These are phyloP conservation scores for Podospora fimiseda DNA, from an alignment of 495 filamentous ascomycete species.

Conservation along the genomic window DNA sequence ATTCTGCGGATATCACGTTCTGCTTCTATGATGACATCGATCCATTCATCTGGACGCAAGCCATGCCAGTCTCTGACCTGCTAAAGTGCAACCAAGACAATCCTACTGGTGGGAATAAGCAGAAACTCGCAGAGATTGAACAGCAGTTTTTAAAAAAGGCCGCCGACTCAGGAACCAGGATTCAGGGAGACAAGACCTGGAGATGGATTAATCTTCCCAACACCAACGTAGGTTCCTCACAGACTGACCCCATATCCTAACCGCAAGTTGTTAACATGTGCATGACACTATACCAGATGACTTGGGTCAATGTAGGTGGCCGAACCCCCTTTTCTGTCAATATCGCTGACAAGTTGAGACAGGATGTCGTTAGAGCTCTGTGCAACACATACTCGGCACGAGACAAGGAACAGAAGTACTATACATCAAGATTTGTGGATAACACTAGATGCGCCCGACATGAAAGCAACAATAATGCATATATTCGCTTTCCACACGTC, in stretches of 20 bases:
- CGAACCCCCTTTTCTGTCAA: background rate
- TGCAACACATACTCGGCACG: background rate
- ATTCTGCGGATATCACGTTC: too few species aligned
- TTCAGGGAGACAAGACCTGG: too few species aligned
- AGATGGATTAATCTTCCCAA: background rate
- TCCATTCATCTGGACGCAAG: too few species aligned
- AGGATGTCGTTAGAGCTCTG: background rate
- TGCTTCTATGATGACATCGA: too few species aligned
- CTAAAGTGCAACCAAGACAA: too few species aligned
- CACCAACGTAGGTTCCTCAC: background rate
- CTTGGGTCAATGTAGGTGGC: background rate
- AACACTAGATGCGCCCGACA: background rate
- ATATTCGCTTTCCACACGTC: background rate
- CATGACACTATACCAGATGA: background rate
- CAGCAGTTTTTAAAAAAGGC: too few species aligned
- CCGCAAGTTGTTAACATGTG: background rate
- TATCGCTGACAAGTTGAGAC: background rate
- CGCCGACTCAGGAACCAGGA: too few species aligned
- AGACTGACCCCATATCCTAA: background rate
- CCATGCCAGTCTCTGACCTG: too few species aligned
- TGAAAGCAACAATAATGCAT: background rate
- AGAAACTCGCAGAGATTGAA: too few species aligned
- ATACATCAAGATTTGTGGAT: background rate
- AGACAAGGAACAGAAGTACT: background rate
- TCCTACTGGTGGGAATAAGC: too few species aligned